Evolutionary conservation across 495 filamentous ascomycete species (phyloP), one percentile per base, ranked within the genome.

Genomic region (Talaromyces stipitatus): DNA sequence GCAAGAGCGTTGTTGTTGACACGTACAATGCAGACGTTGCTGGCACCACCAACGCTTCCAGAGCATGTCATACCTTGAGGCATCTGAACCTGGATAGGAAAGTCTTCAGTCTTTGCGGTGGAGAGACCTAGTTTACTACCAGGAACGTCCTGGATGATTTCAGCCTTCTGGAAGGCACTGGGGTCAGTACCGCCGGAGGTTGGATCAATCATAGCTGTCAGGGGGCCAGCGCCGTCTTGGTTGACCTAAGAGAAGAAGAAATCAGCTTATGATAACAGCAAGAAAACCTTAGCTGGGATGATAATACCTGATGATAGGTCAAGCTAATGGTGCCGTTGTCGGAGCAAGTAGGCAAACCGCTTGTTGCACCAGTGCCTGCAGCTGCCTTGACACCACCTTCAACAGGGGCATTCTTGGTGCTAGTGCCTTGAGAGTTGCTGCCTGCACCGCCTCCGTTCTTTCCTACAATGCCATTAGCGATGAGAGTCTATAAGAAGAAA

Each of bases 31-130:
- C 82, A 85, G 29, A 85, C 80, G 55, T 80, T 78, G 48, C 70
- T 55, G 1, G 74, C 77, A 8, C 76, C 78, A 14, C 72, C 81
- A 20, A 78, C 76, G 12, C 69, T 70, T 22, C 70, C 82, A 22
- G 77, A 72, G 69, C 82, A 85, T 7, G 78, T 82, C 80, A 85
- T 84, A 41, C 79, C 82, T 0, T 69, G 71, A 2, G 82, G 82
- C 78, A 86, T 83, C 67, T 82, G 69, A 59, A 85, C 74, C 7
- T 67, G 72, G 36, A 85, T 62, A 1, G 78, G 76, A 69, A 82
- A 83, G 58, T 84, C 80, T 28, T 69, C 78, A 60, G 65, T 79
- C 5, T 72, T 76, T 4, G 76, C 74, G 5, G 65, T 60, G 20
- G 78, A 80, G 20, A 82, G 60, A 41, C 79, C 79, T 58, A 79